Conservation (phyloP, 805 yeast species). For the Kazachstania kunashirensis region DNA sequence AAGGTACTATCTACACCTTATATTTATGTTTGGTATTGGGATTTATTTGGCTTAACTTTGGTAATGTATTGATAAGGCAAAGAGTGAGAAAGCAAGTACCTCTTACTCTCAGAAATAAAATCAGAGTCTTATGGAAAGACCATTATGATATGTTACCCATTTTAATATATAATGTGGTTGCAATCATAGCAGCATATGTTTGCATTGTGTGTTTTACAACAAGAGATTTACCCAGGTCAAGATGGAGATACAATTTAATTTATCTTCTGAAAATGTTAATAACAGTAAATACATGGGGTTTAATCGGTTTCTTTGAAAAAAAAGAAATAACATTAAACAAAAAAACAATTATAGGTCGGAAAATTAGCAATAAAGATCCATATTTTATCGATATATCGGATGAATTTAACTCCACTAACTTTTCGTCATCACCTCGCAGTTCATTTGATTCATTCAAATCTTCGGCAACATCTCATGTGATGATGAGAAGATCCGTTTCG, state of each 20-base stretch:
- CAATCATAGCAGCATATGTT: constrained; percentile 12
- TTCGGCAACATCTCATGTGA: neutral
- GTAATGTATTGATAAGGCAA: constrained; percentile 18
- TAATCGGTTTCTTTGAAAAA: constrained; percentile 24
- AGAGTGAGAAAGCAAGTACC: constrained; percentile 5
- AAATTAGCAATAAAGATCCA: constrained; percentile 23
- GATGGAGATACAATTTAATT: constrained; percentile 21
- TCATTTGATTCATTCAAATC: neutral
- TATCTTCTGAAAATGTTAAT: constrained; percentile 20
- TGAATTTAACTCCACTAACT: constrained; percentile 5
- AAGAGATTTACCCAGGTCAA: constrained; percentile 1
- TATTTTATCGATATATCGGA: constrained; percentile 22
- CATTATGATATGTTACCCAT: constrained; percentile 24
- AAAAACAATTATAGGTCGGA: constrained; percentile 26
- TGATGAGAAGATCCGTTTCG: neutral
- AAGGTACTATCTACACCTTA: constrained; percentile 10
- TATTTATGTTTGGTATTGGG: constrained; percentile 10
- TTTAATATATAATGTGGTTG: constrained; percentile 15
- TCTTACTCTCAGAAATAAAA: constrained; percentile 1
- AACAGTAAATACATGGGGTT: constrained; percentile 28
- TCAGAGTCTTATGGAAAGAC: constrained; percentile 18
- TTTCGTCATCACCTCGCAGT: neutral
- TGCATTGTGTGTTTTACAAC: constrained; percentile 12
- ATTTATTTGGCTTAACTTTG: constrained; percentile 21
- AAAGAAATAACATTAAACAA: constrained; percentile 21